Evolutionary conservation across 495 filamentous ascomycete genomes (phyloP).

Genomic region (Neurospora africana): DNA sequence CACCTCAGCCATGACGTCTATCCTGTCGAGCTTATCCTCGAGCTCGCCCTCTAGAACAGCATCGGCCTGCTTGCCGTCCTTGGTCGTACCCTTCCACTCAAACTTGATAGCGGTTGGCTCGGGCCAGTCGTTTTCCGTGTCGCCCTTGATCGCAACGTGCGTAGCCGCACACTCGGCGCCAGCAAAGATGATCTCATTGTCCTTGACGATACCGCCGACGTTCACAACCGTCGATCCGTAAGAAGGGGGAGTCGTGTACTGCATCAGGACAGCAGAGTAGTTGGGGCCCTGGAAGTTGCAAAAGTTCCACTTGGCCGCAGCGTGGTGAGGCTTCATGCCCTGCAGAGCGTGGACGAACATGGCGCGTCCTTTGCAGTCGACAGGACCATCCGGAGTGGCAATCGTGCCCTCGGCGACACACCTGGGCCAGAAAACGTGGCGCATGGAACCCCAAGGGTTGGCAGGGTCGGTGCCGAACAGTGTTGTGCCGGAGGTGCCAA

Average conservation of each 20-base stretch:
- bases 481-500: constrained; percentile 76
- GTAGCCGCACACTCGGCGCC: constrained; percentile 49
- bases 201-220: constrained; percentile 70
- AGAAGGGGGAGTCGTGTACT: constrained; percentile 88
- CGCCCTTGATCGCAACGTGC: constrained; percentile 58
- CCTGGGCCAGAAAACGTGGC: constrained; percentile 87
- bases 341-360: constrained; percentile 77
- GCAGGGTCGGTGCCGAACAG: constrained; percentile 73
- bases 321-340: constrained; percentile 98
- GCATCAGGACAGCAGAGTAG: constrained; percentile 86
- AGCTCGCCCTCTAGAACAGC: constrained; percentile 60
- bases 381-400: constrained; percentile 69
- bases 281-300: constrained; percentile 79
- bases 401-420: constrained; percentile 72
- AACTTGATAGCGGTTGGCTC: constrained; percentile 68
- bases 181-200: constrained; percentile 68
- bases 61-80: constrained; percentile 59
- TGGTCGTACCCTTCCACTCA: constrained; percentile 66
- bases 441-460: constrained; percentile 86
- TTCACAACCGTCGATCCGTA: constrained; percentile 84
- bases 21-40: constrained; percentile 63
- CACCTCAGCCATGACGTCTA: constrained; percentile 95
- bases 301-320: constrained; percentile 90
- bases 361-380: constrained; percentile 70
- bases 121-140: constrained; percentile 78